Percentiles rank a stretch among this genome's conserved stretches.
These are phyloP conservation scores for Zoysia japonica DNA, from an alignment of 176 grass and related monocot genomes.

Conservation along the genomic window DNA sequence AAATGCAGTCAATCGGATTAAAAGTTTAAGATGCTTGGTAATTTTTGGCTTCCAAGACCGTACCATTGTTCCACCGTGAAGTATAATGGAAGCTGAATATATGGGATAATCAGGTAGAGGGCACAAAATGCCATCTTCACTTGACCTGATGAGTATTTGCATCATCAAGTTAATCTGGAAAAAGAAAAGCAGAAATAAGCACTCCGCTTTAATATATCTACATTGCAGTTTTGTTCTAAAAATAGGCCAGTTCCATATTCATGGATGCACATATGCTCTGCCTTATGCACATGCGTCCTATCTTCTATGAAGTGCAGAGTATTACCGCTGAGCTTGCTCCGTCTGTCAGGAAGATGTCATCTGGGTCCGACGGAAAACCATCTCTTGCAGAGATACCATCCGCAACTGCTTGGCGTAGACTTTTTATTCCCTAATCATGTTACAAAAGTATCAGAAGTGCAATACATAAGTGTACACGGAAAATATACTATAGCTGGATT, in stretches of 20 bases:
- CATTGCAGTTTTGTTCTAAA: not conserved
- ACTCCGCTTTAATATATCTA: constrained; percentile 3
- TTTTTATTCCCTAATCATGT: constrained; percentile 53
- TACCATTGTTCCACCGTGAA: constrained; percentile 85
- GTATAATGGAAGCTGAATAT: constrained; percentile 69
- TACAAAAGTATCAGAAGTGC: not conserved
- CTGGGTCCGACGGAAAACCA: constrained; percentile 53
- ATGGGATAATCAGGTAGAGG: constrained; percentile 77
- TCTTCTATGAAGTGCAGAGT: not conserved
- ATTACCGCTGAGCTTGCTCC: constrained; percentile 68
- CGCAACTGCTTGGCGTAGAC: constrained; percentile 62
- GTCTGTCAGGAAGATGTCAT: constrained; percentile 75
- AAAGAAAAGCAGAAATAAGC: not conserved
- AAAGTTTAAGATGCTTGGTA: not conserved
- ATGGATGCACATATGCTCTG: not conserved
- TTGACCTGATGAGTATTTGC: constrained; percentile 73
- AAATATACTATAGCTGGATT: not conserved
- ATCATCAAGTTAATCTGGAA: constrained; percentile 68
- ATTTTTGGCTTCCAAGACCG: constrained; percentile 1
- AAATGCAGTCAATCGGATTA: not conserved
- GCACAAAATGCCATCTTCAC: constrained; percentile 72
- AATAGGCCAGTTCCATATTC: not conserved
- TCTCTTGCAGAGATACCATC: constrained; percentile 62
- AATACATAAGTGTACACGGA: not conserved
- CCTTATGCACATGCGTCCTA: not conserved